These are phyloP conservation scores for Aspergillus cejpii DNA, from an alignment of 2,329 filamentous ascomycete species.

Conservation along the genomic window DNA sequence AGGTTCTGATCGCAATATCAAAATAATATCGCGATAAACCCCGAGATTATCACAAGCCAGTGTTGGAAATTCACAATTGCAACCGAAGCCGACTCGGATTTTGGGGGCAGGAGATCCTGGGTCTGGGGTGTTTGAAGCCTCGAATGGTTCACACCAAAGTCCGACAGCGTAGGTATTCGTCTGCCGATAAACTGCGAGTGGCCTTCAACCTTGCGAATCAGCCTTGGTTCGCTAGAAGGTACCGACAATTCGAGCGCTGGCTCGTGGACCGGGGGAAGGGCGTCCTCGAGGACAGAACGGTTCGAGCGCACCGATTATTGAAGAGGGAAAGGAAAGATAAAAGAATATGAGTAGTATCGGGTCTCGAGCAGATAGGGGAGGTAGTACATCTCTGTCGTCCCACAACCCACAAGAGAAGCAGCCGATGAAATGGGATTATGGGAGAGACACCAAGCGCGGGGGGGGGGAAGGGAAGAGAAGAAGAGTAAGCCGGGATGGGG, in stretches of 20 bases:
- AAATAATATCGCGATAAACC: not conserved
- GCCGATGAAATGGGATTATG: not conserved
- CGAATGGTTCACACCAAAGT: not conserved
- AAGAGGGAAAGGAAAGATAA: constrained; percentile 3
- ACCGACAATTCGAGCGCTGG: not conserved
- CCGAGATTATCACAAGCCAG: not conserved
- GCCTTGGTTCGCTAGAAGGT: not conserved
- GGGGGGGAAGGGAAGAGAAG: not conserved
- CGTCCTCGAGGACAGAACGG: not conserved
- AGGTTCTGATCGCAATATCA: not conserved
- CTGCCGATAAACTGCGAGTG: not conserved
- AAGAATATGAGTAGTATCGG: not conserved
- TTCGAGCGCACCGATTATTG: constrained; percentile 2
- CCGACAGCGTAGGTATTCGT: not conserved
- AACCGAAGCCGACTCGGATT: not conserved
- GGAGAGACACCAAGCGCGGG: constrained; percentile 2
- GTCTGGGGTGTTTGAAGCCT: not conserved
- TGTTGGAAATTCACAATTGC: not conserved
- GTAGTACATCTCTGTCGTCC: constrained; percentile 19
- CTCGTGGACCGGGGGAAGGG: not conserved
- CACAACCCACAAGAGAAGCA: constrained; percentile 15
- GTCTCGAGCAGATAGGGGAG: constrained; percentile 6
- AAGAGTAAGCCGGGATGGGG: constrained; percentile 1
- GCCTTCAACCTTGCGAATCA: not conserved
- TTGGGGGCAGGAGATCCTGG: not conserved